Evolutionary conservation across 345 rosid species (phyloP), one percentile per base, ranked within the genome.

Genomic region (Salix exigua): DNA sequence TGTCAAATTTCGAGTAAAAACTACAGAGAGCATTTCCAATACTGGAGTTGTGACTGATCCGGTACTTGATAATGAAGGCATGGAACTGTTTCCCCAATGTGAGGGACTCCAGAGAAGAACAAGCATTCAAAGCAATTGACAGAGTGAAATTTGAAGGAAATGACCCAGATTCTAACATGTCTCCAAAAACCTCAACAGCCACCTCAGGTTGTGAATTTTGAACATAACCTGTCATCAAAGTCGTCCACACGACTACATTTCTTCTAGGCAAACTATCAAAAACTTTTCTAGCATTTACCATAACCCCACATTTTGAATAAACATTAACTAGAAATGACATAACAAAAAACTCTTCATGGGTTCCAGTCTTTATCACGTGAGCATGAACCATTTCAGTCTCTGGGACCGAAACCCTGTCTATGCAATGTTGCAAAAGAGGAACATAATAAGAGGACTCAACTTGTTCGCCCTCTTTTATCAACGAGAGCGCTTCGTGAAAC

Each of bases 11-110:
- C 7, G 91, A 83, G 85, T 90, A 90, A 23, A 88, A 77, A 78
- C 83, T 83, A 71, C 90, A 88, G 11, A 90, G 89, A n/a, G 93
- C 78, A 83, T 88, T 88, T 55, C 91, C 91, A 73, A 88, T 80
- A 64, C 91, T 87, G 0, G 88, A 28, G 40, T 85, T 85, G 16
- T 75, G 75, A 21, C 83, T 88, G 63, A 79, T 71, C 80, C 55
- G 51, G 75, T 88, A 87, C 77, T 90, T 90, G 38, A 88, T 76
- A 73, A 75, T 67, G 40, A 80, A 84, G 26, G 82, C 93, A 73
- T 90, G 93, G 68, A 88, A 80, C 69, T 90, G 93, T 72, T 80
- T 83, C 66, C 87, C 91, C 51, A 88, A 50, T 71, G 82, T 71
- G 25, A 80, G 33, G 25, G 81, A 87, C 17, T 67, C 50, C 78